Conservation (phyloP, 75 land plant genomes). For the Larix kaempferi region DNA sequence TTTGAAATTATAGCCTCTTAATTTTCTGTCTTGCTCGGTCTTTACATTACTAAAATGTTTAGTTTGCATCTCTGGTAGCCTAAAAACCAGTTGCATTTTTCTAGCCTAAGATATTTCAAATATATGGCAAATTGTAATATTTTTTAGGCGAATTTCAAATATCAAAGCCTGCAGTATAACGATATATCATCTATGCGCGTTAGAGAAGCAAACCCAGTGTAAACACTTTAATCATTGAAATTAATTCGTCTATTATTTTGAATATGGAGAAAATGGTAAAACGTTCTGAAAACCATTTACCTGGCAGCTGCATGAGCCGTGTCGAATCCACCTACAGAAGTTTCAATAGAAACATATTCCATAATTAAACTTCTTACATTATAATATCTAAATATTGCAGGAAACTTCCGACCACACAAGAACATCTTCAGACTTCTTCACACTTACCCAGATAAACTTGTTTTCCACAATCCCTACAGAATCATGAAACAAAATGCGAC, state of each 20-base stretch:
- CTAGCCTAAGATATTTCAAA: no score
- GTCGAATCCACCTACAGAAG: conserved; percentile 29
- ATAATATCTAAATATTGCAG: neutral
- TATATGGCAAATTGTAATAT: no score
- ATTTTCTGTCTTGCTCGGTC: no score
- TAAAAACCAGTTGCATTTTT: no score
- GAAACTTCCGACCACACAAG: neutral
- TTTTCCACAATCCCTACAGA: conserved; percentile 71
- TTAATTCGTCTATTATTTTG: no score
- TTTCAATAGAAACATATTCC: neutral
- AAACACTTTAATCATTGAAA: no score
- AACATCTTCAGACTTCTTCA: neutral
- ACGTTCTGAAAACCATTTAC: conserved; percentile 9
- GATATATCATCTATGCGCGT: no score
- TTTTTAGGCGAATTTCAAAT: no score
- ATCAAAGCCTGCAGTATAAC: no score
- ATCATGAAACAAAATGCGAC: neutral
- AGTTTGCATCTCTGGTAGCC: no score
- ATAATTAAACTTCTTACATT: neutral
- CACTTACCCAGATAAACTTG: conserved; percentile 73
- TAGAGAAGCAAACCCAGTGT: no score
- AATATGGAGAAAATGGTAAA: neutral
- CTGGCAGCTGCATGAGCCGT: conserved; percentile 36
- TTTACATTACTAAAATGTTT: neutral
- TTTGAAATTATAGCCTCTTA: no score